Evolutionary conservation across 2,329 filamentous ascomycete genomes (phyloP), one percentile per base, ranked within the genome.

Genomic region (Periconia sp.): DNA sequence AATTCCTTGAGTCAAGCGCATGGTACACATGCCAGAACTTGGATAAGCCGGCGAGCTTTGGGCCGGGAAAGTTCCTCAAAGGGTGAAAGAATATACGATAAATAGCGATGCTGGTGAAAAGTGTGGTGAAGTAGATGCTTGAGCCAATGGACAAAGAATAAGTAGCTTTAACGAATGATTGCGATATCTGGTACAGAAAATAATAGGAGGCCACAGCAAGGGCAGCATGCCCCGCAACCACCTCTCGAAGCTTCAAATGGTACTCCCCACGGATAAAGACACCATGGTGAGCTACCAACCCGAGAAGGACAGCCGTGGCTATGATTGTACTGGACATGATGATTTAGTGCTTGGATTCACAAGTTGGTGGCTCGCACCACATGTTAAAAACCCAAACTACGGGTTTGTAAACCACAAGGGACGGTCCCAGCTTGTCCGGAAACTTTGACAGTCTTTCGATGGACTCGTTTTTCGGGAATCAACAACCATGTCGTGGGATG

Each of bases 61-160:
- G 60, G 2, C 60, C 60, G 6, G 58, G 56, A 33, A 63, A 61
- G 2, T 19, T 49, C 13, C 54, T 49, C 20, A 45, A 47, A 11
- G 52, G 52, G 49, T 63, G 60, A 54, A 63, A 58, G 20, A 56
- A 47, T 13, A 59, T 23, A n/a, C 61, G 57, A 43, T 63, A 62
- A 10, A 52, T 48, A 10, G 17, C 55, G 15, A 63, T 62, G 49
- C 59, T 62, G 5, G 55, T 52, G 18, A 57, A 44, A 10, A 63
- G 47, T 5, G 44, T 15, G 23, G 30, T 19, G 30, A 47, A 30
- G 47, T 42, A 49, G n/a, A 9, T 33, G 27, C 35, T 15, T 43
- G 40, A 6, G 35, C 37, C 6, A 15, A 41, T 11, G 11, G 31
- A 40, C 11, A 41, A 41, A 7, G 20, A 15, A 13, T 19, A 47